Base-by-base conservation (phyloP, 768 basidiomycete genomes). In the Suillus sp. region DNA sequence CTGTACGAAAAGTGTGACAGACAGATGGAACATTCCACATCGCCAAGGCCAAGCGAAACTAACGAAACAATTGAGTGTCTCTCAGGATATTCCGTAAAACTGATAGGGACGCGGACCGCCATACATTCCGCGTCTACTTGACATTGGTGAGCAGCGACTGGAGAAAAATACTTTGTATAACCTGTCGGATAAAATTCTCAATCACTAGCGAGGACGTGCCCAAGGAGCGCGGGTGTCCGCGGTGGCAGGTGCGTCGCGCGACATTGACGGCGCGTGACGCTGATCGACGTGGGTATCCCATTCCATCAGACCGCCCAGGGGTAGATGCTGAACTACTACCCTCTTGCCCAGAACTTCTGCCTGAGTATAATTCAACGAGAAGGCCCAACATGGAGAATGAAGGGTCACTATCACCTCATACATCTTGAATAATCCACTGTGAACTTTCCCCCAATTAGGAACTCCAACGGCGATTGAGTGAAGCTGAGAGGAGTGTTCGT, bases 311-410 rank as follows among this genome's bases (percentile, higher is more conserved):
- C 93, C 91, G 22, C 95, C 95, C 27, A 97, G 81, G 9, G 91
- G 90, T 56, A 98, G 79, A 72, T 97, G 95, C 74, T 99, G 96
- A 4, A 98, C 93, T 5, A 98, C 96, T n/a, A 98, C 96, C 18
- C 92, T 84, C 76, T 98, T 98, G 18, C 89, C 88, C 47, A 98
- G 80, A 14, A 98, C 95, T 75, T 99, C 96, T 8, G 88, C 95
- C 86, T 93, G 64, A 16, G 55, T 30, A 38, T 18, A 38, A 54
- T 58, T 65, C 54, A 71, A 53, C 57, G 61, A 65, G n/a, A 38
- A 38, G 3, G 27, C 7, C 42, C 1, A 34, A 53, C 6, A 55
- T 18, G 48, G 22, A 38, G 60, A 40, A 32, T 57, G 27, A 38
- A 59, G n/a, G 43, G 63, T 67, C 68, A 34, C 32, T 7, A 83